phyloP scores from a whole-genome alignment of 1,284 basidiomycete species.

The Boletus semigastroideus region DNA sequence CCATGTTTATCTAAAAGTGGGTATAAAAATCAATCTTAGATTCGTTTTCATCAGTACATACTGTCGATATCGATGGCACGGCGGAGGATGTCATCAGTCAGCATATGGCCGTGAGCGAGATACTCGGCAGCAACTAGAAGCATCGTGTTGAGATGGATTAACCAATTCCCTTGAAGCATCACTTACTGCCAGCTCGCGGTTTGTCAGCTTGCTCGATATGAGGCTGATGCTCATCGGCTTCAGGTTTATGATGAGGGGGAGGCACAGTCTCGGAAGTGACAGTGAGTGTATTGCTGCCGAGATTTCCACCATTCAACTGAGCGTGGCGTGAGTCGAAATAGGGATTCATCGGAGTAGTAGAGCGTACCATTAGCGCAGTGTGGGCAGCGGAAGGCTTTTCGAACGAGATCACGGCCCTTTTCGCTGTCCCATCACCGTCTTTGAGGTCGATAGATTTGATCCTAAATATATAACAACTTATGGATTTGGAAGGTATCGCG shows the following conservation, averaged over 20 bases:
- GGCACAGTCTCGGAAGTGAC: conserved; percentile 68
- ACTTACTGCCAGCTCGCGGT: conserved; percentile 75
- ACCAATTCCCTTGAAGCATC: background rate
- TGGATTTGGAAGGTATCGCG: background rate
- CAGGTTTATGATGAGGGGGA: conserved; percentile 49
- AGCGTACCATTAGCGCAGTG: conserved; percentile 71
- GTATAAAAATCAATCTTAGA: background rate
- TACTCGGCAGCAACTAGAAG: conserved; percentile 82
- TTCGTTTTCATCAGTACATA: conserved; percentile 35
- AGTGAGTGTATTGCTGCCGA: conserved; percentile 58
- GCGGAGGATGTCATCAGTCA: conserved; percentile 78
- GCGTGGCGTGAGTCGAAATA: conserved; percentile 7
- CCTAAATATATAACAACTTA: conserved; percentile 35
- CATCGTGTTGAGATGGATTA: background rate
- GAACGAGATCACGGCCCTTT: conserved; percentile 62
- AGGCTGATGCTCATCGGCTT: conserved; percentile 33
- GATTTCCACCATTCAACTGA: conserved; percentile 70
- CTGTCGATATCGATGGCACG: conserved; percentile 88
- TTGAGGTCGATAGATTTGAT: conserved; percentile 63
- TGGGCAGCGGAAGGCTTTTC: conserved; percentile 77
- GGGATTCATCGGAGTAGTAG: background rate
- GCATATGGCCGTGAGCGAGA: conserved; percentile 80
- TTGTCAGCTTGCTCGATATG: conserved; percentile 77
- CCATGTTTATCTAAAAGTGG: conserved; percentile 69
- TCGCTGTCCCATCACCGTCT: conserved; percentile 30